Conservation (phyloP, 2,329 filamentous ascomycete genomes). For the Nothopassalora personata region DNA sequence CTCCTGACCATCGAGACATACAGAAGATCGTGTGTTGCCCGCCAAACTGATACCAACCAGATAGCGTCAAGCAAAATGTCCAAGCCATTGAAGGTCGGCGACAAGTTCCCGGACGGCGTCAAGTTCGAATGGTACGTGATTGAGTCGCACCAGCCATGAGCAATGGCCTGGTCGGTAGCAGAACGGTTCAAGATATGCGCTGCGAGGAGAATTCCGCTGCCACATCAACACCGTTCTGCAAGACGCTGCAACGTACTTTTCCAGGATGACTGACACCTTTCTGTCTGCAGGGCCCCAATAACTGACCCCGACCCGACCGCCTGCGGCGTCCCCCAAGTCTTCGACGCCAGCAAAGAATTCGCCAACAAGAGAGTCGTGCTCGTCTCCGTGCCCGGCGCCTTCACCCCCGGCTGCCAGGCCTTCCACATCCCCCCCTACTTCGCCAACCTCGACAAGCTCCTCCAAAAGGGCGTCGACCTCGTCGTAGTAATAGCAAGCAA, state of each 20-base stretch:
- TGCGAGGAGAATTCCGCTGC: no score
- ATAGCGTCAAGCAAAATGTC: not conserved
- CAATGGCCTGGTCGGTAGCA: no score
- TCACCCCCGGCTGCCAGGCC: conserved; percentile 76
- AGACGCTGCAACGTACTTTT: no score
- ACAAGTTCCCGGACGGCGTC: conserved; percentile 75
- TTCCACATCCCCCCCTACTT: conserved; percentile 78
- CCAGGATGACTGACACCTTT: no score
- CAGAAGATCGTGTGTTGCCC: no score
- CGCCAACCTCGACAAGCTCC: conserved; percentile 62
- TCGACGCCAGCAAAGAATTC: conserved; percentile 73
- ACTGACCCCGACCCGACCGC: conserved; percentile 52
- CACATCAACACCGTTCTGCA: no score
- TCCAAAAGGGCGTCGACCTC: conserved; percentile 74
- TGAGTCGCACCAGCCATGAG: not conserved
- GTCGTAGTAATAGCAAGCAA: conserved; percentile 79
- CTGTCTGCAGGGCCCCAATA: not conserved
- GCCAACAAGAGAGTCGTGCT: conserved; percentile 66
- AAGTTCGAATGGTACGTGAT: conserved; percentile 52
- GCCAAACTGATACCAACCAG: not conserved
- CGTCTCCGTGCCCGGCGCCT: conserved; percentile 58
- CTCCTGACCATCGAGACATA: no score
- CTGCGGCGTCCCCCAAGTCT: conserved; percentile 73
- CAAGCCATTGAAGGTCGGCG: conserved; percentile 66
- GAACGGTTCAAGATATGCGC: no score